These are phyloP conservation scores for Trametes villosa DNA, from an alignment of 768 basidiomycete species.

Conservation along the genomic window DNA sequence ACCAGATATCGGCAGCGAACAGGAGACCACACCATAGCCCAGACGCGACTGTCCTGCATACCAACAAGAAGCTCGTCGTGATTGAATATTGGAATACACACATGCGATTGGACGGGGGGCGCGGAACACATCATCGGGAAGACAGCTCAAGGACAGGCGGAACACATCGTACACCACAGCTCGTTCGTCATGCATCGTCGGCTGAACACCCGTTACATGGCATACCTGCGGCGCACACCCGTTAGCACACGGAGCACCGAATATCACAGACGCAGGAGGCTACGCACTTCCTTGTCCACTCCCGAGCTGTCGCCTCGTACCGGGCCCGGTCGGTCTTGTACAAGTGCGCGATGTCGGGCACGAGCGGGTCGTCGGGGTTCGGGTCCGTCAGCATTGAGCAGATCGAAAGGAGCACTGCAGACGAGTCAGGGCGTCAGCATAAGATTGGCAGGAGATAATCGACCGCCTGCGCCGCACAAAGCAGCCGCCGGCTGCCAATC, in stretches of 20 bases:
- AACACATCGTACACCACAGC: slow-evolving; percentile 29
- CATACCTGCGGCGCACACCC: slow-evolving; percentile 39
- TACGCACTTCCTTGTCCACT: slow-evolving; percentile 99
- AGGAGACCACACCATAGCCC: too few species aligned
- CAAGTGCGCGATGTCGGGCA: slow-evolving; percentile 96
- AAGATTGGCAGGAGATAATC: not conserved
- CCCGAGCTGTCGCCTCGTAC: slow-evolving; percentile 97
- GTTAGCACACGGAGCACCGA: not conserved
- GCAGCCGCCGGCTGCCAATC: too few species aligned
- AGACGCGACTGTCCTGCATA: too few species aligned
- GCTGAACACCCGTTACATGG: slow-evolving; percentile 50
- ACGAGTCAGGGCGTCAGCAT: slow-evolving; percentile 6
- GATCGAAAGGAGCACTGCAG: slow-evolving; percentile 89
- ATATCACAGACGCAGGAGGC: not conserved
- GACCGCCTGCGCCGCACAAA: too few species aligned
- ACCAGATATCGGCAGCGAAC: too few species aligned
- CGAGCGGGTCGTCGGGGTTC: slow-evolving; percentile 98
- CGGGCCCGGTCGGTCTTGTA: slow-evolving; percentile 99
- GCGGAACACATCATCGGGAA: slow-evolving; percentile 8
- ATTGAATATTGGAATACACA: slow-evolving; percentile 23
- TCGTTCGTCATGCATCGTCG: slow-evolving; percentile 21
- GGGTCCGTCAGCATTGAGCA: slow-evolving; percentile 99
- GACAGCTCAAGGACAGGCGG: slow-evolving; percentile 24
- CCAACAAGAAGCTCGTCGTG: too few species aligned
- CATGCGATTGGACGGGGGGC: slow-evolving; percentile 19